Conservation (phyloP, 1,284 basidiomycete genomes). For the Apiotrichum akiyoshidainum region DNA sequence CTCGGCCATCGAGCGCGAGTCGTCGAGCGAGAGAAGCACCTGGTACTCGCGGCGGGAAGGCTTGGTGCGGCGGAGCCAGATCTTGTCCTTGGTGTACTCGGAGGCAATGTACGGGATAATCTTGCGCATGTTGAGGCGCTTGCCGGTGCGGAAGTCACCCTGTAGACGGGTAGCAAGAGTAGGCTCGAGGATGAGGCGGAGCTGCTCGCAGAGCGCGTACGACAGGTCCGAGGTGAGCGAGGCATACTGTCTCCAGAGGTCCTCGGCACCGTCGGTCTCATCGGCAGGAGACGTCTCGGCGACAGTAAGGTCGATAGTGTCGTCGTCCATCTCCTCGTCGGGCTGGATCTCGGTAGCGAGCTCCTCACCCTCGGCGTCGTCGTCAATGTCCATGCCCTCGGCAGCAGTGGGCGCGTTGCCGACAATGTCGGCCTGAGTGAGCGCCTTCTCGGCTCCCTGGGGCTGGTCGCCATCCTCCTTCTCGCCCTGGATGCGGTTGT, state of each 20-base stretch:
- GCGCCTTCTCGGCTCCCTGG: slow-evolving; percentile 45
- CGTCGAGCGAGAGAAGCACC: slow-evolving; percentile 89
- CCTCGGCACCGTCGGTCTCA: slow-evolving; percentile 55
- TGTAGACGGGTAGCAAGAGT: slow-evolving; percentile 90
- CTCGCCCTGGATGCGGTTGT: slow-evolving; percentile 22
- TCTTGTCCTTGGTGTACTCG: slow-evolving; percentile 99
- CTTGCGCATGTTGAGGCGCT: slow-evolving; percentile 98
- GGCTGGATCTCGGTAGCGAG: slow-evolving; percentile 30
- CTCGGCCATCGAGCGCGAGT: slow-evolving; percentile 95
- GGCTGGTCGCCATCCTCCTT: slow-evolving; percentile 22
- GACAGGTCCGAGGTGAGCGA: slow-evolving; percentile 87
- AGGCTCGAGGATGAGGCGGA: slow-evolving; percentile 93
- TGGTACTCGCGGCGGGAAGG: slow-evolving; percentile 96
- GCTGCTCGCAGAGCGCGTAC: slow-evolving; percentile 88
- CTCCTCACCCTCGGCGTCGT: slow-evolving; percentile 41
- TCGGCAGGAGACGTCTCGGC: slow-evolving; percentile 43
- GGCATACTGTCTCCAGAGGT: slow-evolving; percentile 86
- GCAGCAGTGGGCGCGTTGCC: slow-evolving; percentile 28
- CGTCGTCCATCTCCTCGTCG: slow-evolving; percentile 35
- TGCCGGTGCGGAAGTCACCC: slow-evolving; percentile 97
- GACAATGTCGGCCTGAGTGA: slow-evolving; percentile 48
- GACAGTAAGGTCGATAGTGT: slow-evolving; percentile 62
- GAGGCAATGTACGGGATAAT: slow-evolving; percentile 98
- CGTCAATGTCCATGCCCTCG: slow-evolving; percentile 41
- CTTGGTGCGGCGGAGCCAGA: slow-evolving; percentile 92